Evolutionary conservation across 257 asterid genomes (phyloP), one percentile per base, ranked within the genome.

Genomic region (Plantago ovata): DNA sequence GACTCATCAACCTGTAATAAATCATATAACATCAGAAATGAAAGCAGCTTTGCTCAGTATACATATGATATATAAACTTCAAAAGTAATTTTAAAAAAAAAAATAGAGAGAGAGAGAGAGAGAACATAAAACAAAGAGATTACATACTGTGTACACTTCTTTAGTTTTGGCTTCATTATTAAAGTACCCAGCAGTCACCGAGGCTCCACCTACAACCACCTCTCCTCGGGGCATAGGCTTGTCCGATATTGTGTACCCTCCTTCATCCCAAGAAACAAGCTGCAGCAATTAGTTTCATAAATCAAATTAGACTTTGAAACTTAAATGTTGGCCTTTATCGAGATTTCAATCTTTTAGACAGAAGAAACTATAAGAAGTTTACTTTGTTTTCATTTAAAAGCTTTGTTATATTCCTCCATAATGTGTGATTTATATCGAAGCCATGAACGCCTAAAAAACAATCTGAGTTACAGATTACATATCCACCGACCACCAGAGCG

Each of bases 151-250:
- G 67, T 80, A 89, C 15, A 82, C 95, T 73, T 89, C 94, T 43
- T 64, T 77, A 16, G 97, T 89, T 77, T 89, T 86, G 20, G 67
- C 80, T 54, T 86, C 97, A 61, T 77, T 84, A 63, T 82, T 86
- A 70, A 84, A 89, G 70, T 89, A 89, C 65, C 97, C 97, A 65
- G 94, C 90, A 64, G 88, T 86, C 46, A 89, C 89, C 54, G 93
- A 82, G 71, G 83, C 77, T 59, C 97, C 97, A 61, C 97, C 97
- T 60, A 84, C 72, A 15, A 86, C 81, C 15, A 89, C 79, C 69
- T 89, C 97, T 72, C 97, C 97, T 53, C 95, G 86, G 20, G 97
- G 93, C 95, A 84, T 80, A 59, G 97, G 97, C 71, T 84, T 82
- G 71, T 89, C 97, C 6, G 71, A 60, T 58, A 55, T 74, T 47